Evolutionary conservation across 108 stramenopile genomes (phyloP).

Genomic region (Mediolabrus comicus): DNA sequence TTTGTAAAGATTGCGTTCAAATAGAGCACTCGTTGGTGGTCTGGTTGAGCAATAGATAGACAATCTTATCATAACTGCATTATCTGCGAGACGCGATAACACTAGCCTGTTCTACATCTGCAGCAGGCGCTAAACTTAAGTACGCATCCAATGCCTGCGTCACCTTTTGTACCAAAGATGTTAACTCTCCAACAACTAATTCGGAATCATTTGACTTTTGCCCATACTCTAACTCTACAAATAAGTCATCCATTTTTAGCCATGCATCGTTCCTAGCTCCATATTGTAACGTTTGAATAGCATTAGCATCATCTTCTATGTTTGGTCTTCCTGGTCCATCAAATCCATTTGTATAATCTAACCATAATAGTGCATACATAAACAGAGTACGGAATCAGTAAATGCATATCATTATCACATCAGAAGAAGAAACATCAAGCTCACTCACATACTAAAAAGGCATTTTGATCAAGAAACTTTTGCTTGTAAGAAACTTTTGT

Average conservation of each 20-base stretch:
- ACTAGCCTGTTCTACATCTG: slow-evolving; percentile 25
- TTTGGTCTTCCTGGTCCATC: slow-evolving; percentile 72
- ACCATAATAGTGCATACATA: neutral
- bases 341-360: slow-evolving; percentile 81
- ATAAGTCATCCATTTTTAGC: slow-evolving; percentile 65
- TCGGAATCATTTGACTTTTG: neutral
- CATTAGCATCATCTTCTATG: slow-evolving; percentile 58
- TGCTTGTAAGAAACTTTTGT: slow-evolving; percentile 82
- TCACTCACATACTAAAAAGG: slow-evolving; percentile 66
- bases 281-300: slow-evolving; percentile 70
- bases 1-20: slow-evolving; percentile 54
- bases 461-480: slow-evolving; percentile 83
- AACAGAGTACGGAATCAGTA: no score
- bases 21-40: no score
- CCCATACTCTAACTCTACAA: slow-evolving; percentile 59
- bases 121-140: slow-evolving; percentile 27
- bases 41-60: neutral
- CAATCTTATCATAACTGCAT: neutral
- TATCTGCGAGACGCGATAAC: neutral
- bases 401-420: neutral
- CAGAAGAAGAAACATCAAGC: neutral
- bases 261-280: slow-evolving; percentile 82
- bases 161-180: slow-evolving; percentile 3
- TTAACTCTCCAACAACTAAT: slow-evolving; percentile 13
- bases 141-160: slow-evolving; percentile 28